Base-by-base conservation (phyloP, 495 filamentous ascomycete genomes). In the Tuber calosporum region DNA sequence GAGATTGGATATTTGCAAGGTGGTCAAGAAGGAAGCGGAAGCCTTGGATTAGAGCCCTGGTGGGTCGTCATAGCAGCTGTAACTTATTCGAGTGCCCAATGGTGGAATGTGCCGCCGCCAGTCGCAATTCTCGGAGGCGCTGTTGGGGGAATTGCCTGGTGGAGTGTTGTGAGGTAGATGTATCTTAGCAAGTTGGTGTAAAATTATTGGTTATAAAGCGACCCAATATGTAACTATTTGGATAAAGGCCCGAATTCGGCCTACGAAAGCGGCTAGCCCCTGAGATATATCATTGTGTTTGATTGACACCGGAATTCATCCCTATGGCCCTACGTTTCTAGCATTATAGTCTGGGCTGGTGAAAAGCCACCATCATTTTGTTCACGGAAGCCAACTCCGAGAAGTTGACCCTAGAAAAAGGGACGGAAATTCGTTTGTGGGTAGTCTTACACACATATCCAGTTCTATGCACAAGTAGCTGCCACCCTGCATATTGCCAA, bases 11-110 rank as follows among this genome's bases (percentile, higher is more conserved):
- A 88, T 80, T 80, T 94, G 67, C 84, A 85, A 68, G 83, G 83
- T 45, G 83, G 83, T 0, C 84, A 85, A 69, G 83, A 83, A 45
- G 83, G 83, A 0, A 89, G 86, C 30, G 81, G 86, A 45, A 89
- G 87, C 81, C 80, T 93, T 75, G 89, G 84, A 0, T 83, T 84
- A 62, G 90, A 92, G 77, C 87, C 90, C n/a, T 92, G 89, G 91
- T 92, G 90, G 91, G 86, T 91, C 48, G 90, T 90, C 15, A 85
- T 90, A 39, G 84, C 89, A 1, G 86, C 88, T 9, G 85, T 88
- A 11, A 88, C 86, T 26, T 93, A 87, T 83, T 87, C 88, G 0
- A 86, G 84, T n/a, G 87, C 86, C 40, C 83, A 85, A 34, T 91
- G 88, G 85, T 92, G 91, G 81, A 80, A 82, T 5, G 77, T 92